Percentiles rank a stretch among this genome's conserved stretches.
phyloP scores from a whole-genome alignment of 2,329 filamentous ascomycete genomes.

The Colletotrichum lini region DNA sequence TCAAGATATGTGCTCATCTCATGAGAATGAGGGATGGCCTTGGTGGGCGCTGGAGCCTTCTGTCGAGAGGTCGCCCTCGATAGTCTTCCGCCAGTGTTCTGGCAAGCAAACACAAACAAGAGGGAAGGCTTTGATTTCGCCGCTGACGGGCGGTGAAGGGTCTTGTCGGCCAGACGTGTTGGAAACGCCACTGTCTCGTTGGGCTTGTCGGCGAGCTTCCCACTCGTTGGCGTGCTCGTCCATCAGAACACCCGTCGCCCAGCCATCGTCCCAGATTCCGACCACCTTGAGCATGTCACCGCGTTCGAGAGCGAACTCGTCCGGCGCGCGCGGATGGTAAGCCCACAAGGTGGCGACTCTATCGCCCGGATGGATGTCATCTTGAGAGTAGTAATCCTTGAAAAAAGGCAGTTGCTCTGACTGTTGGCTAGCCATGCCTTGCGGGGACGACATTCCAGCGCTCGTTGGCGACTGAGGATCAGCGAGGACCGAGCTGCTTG shows the following conservation, averaged over 20 bases:
- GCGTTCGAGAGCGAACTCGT: constrained; percentile 93
- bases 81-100: constrained; percentile 96
- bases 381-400: constrained; percentile 98
- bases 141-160: constrained; percentile 74
- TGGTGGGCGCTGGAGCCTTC: constrained; percentile 67
- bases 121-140: constrained; percentile 98
- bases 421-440: constrained; percentile 87
- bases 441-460: constrained; percentile 85
- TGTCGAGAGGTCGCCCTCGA: constrained; percentile 86
- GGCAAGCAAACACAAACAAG: constrained; percentile 96
- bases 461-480: constrained; percentile 82
- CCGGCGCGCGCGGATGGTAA: constrained; percentile 92
- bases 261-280: constrained; percentile 99
- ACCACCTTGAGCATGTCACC: constrained; percentile 99
- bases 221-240: constrained; percentile 90
- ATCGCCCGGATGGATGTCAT: constrained; percentile 94
- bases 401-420: constrained; percentile 97
- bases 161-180: constrained; percentile 78
- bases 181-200: constrained; percentile 94
- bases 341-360: constrained; percentile 95
- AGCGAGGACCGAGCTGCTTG: constrained; percentile 84
- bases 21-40: constrained; percentile 47
- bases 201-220: constrained; percentile 81
- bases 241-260: constrained; percentile 93
- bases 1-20: constrained; percentile 45